These are phyloP conservation scores for Hibiscus trionum DNA, from an alignment of 345 rosid species.

Conservation along the genomic window DNA sequence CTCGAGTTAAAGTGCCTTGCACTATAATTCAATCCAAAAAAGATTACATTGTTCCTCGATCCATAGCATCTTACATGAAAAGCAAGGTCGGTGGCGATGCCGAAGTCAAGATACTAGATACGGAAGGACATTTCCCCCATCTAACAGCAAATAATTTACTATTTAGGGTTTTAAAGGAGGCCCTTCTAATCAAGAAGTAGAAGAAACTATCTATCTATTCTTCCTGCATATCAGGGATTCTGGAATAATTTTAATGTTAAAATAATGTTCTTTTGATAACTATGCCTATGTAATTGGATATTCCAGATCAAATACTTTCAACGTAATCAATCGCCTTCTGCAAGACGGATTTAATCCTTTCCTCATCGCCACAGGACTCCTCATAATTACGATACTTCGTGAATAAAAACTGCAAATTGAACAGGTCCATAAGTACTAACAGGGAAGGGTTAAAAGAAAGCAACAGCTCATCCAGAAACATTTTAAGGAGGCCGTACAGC, in stretches of 20 bases:
- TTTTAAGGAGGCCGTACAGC: background rate
- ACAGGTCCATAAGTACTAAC: background rate
- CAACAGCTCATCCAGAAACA: background rate
- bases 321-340: slow-evolving; percentile 81
- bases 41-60: slow-evolving; percentile 21
- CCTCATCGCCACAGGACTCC: slow-evolving; percentile 52
- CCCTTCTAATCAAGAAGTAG: background rate
- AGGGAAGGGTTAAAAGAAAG: background rate
- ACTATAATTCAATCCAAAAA: slow-evolving; percentile 24
- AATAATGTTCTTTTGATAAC: background rate
- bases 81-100: slow-evolving; percentile 17
- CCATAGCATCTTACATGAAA: slow-evolving; percentile 23
- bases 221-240: background rate
- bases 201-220: background rate
- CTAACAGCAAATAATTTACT: background rate
- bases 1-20: slow-evolving; percentile 22
- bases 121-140: background rate
- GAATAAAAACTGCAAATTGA: slow-evolving; percentile 64
- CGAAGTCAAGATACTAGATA: slow-evolving; percentile 16
- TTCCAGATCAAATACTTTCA: slow-evolving; percentile 25
- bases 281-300: background rate
- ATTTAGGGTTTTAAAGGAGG: background rate
- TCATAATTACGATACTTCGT: slow-evolving; percentile 80
- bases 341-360: slow-evolving; percentile 57
- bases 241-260: background rate